Conservation (phyloP, 495 filamentous ascomycete genomes). For the Sordaria brevicollis region DNA sequence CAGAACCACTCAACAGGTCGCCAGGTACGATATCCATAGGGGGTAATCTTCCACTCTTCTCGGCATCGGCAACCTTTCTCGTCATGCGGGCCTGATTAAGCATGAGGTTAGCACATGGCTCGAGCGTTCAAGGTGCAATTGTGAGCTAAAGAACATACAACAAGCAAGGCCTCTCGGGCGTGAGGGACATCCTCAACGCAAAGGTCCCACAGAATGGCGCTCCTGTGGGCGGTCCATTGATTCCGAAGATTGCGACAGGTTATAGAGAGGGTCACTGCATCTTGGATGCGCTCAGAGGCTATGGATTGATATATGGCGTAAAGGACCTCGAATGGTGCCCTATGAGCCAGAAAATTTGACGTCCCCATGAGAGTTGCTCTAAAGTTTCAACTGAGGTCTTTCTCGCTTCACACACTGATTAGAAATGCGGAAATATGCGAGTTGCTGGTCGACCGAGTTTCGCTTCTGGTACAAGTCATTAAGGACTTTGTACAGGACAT, state of each 20-base stretch:
- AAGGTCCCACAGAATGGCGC: not conserved
- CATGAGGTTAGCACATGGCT: not conserved
- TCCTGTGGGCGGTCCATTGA: not conserved
- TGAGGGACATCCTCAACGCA: not conserved
- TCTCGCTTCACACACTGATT: not conserved
- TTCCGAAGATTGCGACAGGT: not conserved
- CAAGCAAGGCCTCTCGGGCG: not conserved
- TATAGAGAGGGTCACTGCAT: not conserved
- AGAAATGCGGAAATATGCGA: not conserved
- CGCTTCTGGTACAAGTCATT: not conserved
- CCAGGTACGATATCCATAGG: not conserved
- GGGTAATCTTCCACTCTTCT: not conserved
- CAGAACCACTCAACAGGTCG: not conserved
- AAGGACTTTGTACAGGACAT: not conserved
- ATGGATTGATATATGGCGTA: not conserved
- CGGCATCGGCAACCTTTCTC: not conserved
- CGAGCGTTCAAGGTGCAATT: not conserved
- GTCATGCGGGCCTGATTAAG: not conserved
- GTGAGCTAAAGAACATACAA: not conserved
- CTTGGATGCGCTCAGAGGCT: not conserved
- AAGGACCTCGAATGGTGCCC: not conserved
- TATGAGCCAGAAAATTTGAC: not conserved
- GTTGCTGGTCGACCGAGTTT: not conserved
- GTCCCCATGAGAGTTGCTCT: not conserved
- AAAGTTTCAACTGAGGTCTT: not conserved